Conservation (phyloP, 192 early-diverging fungal species). For the Coemansia sp. region DNA sequence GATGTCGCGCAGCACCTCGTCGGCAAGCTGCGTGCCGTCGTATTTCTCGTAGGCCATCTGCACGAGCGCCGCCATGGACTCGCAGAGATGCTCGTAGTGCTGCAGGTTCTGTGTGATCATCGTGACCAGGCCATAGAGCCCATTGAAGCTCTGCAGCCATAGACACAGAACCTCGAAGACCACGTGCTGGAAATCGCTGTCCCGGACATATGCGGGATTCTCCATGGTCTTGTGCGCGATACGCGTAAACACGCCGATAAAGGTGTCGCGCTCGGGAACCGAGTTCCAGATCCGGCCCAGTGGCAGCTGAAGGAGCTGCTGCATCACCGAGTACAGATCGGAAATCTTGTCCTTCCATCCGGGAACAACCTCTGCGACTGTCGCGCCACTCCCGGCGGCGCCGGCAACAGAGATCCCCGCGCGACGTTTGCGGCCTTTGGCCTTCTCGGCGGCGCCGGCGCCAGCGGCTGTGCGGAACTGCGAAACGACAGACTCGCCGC, state of each 20-base stretch:
- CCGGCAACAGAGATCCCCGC: slow-evolving; percentile 4
- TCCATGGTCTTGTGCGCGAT: slow-evolving; percentile 79
- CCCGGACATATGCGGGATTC: slow-evolving; percentile 67
- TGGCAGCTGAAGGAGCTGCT: slow-evolving; percentile 44
- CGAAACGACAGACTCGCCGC: slow-evolving; percentile 60
- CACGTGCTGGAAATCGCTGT: slow-evolving; percentile 54
- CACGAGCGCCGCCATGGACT: slow-evolving; percentile 78
- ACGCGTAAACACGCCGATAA: slow-evolving; percentile 66
- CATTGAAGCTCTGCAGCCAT: slow-evolving; percentile 76
- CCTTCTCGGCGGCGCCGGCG: not conserved
- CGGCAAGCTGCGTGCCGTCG: slow-evolving; percentile 64
- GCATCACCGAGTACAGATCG: slow-evolving; percentile 34
- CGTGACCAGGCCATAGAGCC: slow-evolving; percentile 70
- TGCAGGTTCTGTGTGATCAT: slow-evolving; percentile 79
- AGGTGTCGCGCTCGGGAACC: slow-evolving; percentile 50
- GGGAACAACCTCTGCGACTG: slow-evolving; percentile 33
- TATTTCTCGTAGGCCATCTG: slow-evolving; percentile 59
- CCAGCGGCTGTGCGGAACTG: slow-evolving; percentile 15
- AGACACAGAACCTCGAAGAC: slow-evolving; percentile 71
- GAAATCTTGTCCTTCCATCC: slow-evolving; percentile 48
- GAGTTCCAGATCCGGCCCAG: slow-evolving; percentile 64
- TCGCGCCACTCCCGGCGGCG: slow-evolving; percentile 22
- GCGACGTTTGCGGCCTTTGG: slow-evolving; percentile 43
- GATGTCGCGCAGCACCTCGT: slow-evolving; percentile 71
- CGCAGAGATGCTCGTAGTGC: slow-evolving; percentile 80